Conservation (phyloP, 1,284 basidiomycete species). For the Tilletiopsis washingtonensis region DNA sequence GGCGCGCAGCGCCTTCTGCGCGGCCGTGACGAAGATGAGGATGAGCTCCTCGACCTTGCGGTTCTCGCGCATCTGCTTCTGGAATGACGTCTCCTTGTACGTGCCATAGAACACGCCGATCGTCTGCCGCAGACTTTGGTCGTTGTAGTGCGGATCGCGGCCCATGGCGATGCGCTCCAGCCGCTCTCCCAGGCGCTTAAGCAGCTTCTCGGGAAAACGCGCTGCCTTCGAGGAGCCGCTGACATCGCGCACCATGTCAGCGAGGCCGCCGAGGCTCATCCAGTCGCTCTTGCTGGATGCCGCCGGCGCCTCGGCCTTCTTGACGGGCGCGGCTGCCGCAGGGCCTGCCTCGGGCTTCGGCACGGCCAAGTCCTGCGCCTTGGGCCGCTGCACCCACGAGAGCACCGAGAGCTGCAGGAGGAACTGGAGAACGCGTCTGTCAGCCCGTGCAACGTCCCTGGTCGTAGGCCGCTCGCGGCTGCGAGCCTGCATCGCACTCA, state of each 20-base stretch:
- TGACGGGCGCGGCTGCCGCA: conserved; percentile 6
- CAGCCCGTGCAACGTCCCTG: not conserved
- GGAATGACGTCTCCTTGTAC: conserved; percentile 32
- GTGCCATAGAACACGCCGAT: conserved; percentile 43
- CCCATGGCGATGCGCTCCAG: conserved; percentile 43
- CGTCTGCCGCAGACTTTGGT: conserved; percentile 35
- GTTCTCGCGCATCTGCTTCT: conserved; percentile 71
- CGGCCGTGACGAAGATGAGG: conserved; percentile 84
- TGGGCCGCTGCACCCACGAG: conserved; percentile 11
- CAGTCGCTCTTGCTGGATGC: conserved; percentile 19
- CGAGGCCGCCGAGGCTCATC: conserved; percentile 30
- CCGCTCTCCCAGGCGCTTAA: conserved; percentile 37
- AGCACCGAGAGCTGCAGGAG: conserved; percentile 33
- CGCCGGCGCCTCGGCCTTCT: conserved; percentile 3
- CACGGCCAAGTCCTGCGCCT: conserved; percentile 3
- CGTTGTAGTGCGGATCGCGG: conserved; percentile 32
- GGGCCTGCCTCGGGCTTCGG: conserved; percentile 10
- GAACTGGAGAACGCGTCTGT: conserved; percentile 27
- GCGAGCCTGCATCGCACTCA: conserved; percentile 2
- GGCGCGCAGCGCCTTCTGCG: conserved; percentile 55
- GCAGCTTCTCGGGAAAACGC: conserved; percentile 42
- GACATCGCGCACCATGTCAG: conserved; percentile 32
- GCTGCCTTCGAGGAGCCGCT: conserved; percentile 21
- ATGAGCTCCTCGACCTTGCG: conserved; percentile 96
- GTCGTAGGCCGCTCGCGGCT: too few relatives aligned